Evolutionary conservation across 768 basidiomycete genomes (phyloP).

Genomic region (Dioszegia hungarica): DNA sequence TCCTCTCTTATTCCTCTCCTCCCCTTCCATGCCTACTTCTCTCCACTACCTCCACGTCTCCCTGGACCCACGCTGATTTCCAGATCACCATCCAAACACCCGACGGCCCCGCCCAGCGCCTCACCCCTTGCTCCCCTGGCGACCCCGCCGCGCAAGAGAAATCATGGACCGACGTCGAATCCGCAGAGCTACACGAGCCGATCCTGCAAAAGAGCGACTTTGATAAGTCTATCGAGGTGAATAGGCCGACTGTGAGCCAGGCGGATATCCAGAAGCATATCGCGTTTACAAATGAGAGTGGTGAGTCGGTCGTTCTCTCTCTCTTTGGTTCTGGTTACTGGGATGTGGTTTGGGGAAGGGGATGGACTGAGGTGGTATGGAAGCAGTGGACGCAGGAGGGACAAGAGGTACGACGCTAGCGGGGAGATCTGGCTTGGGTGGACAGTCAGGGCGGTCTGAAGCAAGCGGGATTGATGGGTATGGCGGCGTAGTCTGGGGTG

Average conservation of each 20-base stretch:
- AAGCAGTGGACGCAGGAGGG: no score
- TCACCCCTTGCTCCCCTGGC: constrained; percentile 96
- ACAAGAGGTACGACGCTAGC: no score
- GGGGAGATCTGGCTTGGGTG: no score
- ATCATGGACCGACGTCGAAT: constrained; percentile 79
- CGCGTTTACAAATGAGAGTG: constrained; percentile 51
- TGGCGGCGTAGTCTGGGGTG: neutral
- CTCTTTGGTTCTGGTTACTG: neutral
- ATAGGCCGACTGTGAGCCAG: constrained; percentile 80
- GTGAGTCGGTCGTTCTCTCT: constrained; percentile 29
- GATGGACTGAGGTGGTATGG: no score
- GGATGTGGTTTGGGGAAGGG: neutral
- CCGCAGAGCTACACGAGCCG: constrained; percentile 87
- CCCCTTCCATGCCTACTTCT: neutral
- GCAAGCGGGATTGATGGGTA: no score
- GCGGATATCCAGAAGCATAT: constrained; percentile 68
- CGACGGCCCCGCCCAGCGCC: constrained; percentile 51
- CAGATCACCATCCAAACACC: constrained; percentile 27
- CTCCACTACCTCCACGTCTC: neutral
- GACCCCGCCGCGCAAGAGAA: constrained; percentile 79
- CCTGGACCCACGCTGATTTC: neutral
- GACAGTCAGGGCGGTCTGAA: no score
- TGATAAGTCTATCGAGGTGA: constrained; percentile 68
- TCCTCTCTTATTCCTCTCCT: neutral
- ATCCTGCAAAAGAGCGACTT: constrained; percentile 73